Evolutionary conservation across 2,329 filamentous ascomycete genomes (phyloP).

Genomic region (Ceratocystis eucalypticola): DNA sequence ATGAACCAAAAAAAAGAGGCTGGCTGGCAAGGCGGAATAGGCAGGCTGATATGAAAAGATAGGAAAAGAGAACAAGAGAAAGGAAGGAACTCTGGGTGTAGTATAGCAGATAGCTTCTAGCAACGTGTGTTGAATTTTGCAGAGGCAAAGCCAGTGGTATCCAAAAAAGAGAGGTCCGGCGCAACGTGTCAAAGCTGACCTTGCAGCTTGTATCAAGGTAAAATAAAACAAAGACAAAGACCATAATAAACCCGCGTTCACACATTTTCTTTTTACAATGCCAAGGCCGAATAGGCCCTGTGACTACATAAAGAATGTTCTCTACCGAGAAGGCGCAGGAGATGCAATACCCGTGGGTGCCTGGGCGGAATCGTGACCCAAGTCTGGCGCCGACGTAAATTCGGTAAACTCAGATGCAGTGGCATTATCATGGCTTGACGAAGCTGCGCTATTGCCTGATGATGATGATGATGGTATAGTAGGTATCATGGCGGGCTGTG

Average conservation of each 20-base stretch:
- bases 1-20: not conserved
- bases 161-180: not conserved
- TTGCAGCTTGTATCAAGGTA: slow-evolving; percentile 5
- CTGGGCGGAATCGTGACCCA: not conserved
- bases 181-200: not conserved
- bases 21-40: not conserved
- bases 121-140: not conserved
- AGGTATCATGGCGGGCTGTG: not conserved
- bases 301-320: not conserved
- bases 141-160: not conserved
- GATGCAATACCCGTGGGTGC: not conserved
- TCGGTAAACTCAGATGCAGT: slow-evolving; percentile 15
- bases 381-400: slow-evolving; percentile 11
- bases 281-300: not conserved
- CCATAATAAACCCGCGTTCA: not conserved
- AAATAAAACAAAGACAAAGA: slow-evolving; percentile 9
- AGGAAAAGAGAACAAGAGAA: not conserved
- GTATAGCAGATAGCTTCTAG: not conserved
- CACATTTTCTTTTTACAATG: not conserved
- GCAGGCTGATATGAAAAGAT: not conserved
- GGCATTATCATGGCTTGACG: not conserved
- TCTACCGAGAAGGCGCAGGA: slow-evolving; percentile 4
- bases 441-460: not conserved
- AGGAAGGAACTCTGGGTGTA: not conserved
- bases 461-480: slow-evolving; percentile 1